Evolutionary conservation across 352 stramenopile genomes (phyloP), one percentile per base, ranked within the genome.

Genomic region (Phytophthora meadii): DNA sequence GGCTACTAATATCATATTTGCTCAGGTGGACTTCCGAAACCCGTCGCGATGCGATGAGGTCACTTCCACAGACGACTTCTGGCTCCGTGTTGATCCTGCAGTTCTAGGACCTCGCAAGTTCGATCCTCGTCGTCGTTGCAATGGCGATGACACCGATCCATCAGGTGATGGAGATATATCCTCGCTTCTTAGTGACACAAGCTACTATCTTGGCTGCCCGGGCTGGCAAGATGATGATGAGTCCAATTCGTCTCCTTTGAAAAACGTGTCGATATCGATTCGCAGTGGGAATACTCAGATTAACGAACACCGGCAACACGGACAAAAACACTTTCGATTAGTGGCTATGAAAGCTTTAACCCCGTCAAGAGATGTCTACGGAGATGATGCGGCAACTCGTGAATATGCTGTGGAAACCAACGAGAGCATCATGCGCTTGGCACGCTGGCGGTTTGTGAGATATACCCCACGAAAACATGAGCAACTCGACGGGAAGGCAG

Each of bases 371-470:
- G 75, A 72, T 15, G 79, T 76, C 51, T 92, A 92, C 40, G 83
- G 83, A 24, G 79, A 89, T 54, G 83, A 92, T 60, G 48, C 37
- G 1, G 79, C 79, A 24, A 92, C 83, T 19, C 81, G 81, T 8
- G 83, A 89, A 67, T 88, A 80, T 61, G 62, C 79, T 2, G 51
- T 78, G 10, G 83, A 92, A 72, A 88, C 79, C 15, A 92, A 92
- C 50, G 72, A 83, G 37, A 66, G 52, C 11, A 62, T 86, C 10
- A 40, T 89, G 56, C 75, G 73, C 2, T 73, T 92, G 11, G 83
- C 83, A 14, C 68, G 72, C 25, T 92, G 83, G 83, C 61, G 63
- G 15, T 81, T 89, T 54, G 52, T 67, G 2, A 54, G 46, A 22
- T 67, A 80, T 11, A 53, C 12, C 2, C 48, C 62, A 9, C 41